These are phyloP conservation scores for Pulicaria dysenterica DNA, from an alignment of 129 eudicot species.

Conservation along the genomic window DNA sequence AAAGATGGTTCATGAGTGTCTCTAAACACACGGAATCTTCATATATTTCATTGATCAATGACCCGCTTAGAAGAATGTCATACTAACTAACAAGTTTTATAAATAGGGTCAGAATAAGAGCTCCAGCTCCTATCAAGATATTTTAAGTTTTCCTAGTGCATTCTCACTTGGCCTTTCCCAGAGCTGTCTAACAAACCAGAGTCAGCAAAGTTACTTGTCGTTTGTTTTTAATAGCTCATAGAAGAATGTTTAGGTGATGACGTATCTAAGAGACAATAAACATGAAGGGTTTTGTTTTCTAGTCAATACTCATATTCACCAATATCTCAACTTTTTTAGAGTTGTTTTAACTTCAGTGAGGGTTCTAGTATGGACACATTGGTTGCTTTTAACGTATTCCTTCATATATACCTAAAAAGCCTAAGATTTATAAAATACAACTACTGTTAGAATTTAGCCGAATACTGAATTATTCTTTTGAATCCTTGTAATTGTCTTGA, in stretches of 20 bases:
- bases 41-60: neutral
- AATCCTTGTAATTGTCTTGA: neutral
- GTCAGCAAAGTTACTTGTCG: neutral
- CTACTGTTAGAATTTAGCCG: neutral
- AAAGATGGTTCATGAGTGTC: neutral
- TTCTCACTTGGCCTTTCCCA: slow-evolving; percentile 10
- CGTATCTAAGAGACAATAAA: neutral
- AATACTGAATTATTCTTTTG: neutral
- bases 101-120: neutral
- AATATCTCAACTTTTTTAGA: neutral
- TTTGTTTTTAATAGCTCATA: neutral
- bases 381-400: too few species aligned
- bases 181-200: neutral
- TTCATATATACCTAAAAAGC: too few species aligned
- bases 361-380: neutral
- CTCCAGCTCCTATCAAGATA: neutral
- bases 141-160: neutral
- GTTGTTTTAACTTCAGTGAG: neutral
- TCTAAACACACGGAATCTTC: neutral
- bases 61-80: neutral
- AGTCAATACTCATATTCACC: neutral
- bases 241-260: neutral
- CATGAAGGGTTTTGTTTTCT: neutral
- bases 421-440: neutral
- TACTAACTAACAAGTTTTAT: neutral